Evolutionary conservation across 768 basidiomycete species (phyloP), one percentile per base, ranked within the genome.

Genomic region (Macrolepiota albuminosa): DNA sequence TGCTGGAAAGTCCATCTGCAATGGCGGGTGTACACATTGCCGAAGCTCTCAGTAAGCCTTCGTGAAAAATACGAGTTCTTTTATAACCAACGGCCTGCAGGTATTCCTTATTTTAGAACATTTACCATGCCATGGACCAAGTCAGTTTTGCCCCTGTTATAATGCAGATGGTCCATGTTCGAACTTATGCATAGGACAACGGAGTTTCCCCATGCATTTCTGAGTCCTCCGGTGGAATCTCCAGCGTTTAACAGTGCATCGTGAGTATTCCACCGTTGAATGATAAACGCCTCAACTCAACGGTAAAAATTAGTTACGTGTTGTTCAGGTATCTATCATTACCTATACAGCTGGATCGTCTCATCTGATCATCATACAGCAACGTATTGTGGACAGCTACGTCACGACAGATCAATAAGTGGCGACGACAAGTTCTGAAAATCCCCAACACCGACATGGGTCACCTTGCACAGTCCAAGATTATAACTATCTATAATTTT

Each of bases 11-110:
- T 47, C 86, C 87, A 0, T 86, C 84, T 3, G 83, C 85, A 1
- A 86, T 88, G 84, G 82, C 84, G 4, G 87, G 87, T 45, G 81
- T 88, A 3, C 87, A 89, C 68, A 87, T 89, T 60, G 84, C 87
- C 10, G 87, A 89, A 70, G 84, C 83, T 4, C 72, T 87, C 16
- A 74, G 83, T 82, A 57, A 56, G 77, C 11, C 51, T 37, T 31
- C 21, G 10, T 10, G 37, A 14, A 46, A 39, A 13, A 26, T 54
- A 46, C 14, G 31, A 55, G 24, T 34, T 63, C 40, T 59, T 54
- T 24, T 40, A n/a, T n/a, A 58, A 56, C 18, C 58, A 78, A 78
- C 77, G 46, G 26, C 10, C 29, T 40, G 29, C 42, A 67, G 66
- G 45, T 54, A 86, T 88, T 49, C 86, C 87, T 0, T 88, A 87